Evolutionary conservation across 2,329 filamentous ascomycete genomes (phyloP).

Genomic region (Fusarium transvaalense): DNA sequence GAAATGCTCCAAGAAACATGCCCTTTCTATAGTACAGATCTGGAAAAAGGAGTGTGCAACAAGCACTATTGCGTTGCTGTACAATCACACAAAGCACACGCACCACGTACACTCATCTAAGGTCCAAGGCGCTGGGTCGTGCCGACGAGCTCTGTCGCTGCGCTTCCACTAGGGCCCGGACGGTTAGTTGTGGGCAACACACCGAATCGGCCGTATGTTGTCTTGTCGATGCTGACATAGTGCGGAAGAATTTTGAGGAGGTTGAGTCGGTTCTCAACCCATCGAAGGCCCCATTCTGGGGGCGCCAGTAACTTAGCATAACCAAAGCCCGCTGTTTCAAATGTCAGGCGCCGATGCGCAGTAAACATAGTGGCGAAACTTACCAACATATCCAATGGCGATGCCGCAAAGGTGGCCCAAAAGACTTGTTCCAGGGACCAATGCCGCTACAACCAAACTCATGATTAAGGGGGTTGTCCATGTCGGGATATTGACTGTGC

Average conservation of each 20-base stretch:
- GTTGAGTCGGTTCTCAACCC: slow-evolving; percentile 89
- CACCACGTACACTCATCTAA: slow-evolving; percentile 55
- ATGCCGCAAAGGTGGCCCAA: slow-evolving; percentile 89
- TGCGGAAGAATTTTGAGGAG: slow-evolving; percentile 86
- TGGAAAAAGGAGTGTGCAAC: slow-evolving; percentile 16
- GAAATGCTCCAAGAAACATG: slow-evolving; percentile 22
- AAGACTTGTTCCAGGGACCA: slow-evolving; percentile 85
- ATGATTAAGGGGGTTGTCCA: slow-evolving; percentile 90
- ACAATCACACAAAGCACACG: slow-evolving; percentile 24
- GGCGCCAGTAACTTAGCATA: slow-evolving; percentile 92
- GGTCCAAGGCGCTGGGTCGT: slow-evolving; percentile 77
- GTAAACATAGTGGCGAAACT: slow-evolving; percentile 51
- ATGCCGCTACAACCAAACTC: slow-evolving; percentile 77
- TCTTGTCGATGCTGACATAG: slow-evolving; percentile 95
- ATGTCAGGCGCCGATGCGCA: slow-evolving; percentile 14
- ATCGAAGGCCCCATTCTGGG: slow-evolving; percentile 87
- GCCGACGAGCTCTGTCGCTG: slow-evolving; percentile 70
- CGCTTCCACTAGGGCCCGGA: slow-evolving; percentile 55
- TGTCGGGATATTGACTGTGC: slow-evolving; percentile 80
- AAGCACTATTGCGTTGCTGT: slow-evolving; percentile 13
- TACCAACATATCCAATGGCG: slow-evolving; percentile 87
- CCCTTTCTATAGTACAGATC: slow-evolving; percentile 42
- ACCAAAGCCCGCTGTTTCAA: slow-evolving; percentile 77
- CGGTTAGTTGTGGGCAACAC: slow-evolving; percentile 75
- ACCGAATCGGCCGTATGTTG: slow-evolving; percentile 93